Percentiles rank a stretch among this genome's conserved stretches.
These are phyloP conservation scores for Apiospora hydei DNA, from an alignment of 2,329 filamentous ascomycete species.

Conservation along the genomic window DNA sequence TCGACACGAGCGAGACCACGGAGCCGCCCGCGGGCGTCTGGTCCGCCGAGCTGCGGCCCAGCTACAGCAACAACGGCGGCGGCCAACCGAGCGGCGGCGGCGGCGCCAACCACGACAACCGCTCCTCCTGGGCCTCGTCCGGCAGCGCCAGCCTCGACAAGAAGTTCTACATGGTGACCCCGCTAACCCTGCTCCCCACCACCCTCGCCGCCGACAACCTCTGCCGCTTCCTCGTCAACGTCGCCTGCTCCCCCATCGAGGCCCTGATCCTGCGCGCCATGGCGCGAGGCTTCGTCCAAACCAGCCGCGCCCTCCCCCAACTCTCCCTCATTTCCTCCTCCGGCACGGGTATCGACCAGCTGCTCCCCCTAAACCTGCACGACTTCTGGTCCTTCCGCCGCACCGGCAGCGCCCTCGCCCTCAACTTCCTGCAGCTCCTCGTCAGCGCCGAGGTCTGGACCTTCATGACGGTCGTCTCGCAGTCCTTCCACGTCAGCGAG, in stretches of 20 bases:
- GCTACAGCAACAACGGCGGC: slow-evolving; percentile 42
- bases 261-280: slow-evolving; percentile 53
- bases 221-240: slow-evolving; percentile 49
- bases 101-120: slow-evolving; percentile 34
- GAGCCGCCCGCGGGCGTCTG: slow-evolving; percentile 61
- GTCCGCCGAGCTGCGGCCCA: slow-evolving; percentile 66
- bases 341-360: not conserved
- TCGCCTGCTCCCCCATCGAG: slow-evolving; percentile 56
- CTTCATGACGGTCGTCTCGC: slow-evolving; percentile 46
- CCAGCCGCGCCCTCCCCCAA: slow-evolving; percentile 24
- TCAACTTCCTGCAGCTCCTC: slow-evolving; percentile 54
- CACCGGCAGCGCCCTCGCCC: slow-evolving; percentile 52
- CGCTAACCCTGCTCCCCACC: slow-evolving; percentile 59
- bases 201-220: slow-evolving; percentile 56
- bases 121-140: not conserved
- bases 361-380: slow-evolving; percentile 42
- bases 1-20: slow-evolving; percentile 62
- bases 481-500: slow-evolving; percentile 50
- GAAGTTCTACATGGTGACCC: slow-evolving; percentile 51
- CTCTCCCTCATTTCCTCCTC: not conserved
- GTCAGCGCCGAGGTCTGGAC: slow-evolving; percentile 56
- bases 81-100: slow-evolving; percentile 39
- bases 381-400: slow-evolving; percentile 49
- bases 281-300: slow-evolving; percentile 50
- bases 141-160: not conserved